Conservation (phyloP, 2,329 filamentous ascomycete genomes). For the Aschersonia sp. region DNA sequence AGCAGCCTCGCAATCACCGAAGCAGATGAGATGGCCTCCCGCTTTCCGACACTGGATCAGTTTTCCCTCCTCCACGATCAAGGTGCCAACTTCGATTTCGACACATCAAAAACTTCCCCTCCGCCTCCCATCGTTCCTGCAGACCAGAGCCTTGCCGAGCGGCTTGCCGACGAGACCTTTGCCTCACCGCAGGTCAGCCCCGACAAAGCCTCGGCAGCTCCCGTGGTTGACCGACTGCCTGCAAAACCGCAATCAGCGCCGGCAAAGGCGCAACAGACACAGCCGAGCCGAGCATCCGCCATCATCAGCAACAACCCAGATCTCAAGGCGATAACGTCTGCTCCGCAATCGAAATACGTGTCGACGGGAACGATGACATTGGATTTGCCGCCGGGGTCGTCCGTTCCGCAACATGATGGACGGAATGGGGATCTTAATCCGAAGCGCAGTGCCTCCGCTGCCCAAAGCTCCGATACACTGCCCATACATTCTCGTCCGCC, state of each 20-base stretch:
- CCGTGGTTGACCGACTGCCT: constrained; percentile 18
- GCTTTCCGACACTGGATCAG: constrained; percentile 84
- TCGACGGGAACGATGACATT: constrained; percentile 69
- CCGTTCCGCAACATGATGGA: constrained; percentile 9
- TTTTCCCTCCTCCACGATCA: constrained; percentile 83
- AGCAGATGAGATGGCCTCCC: constrained; percentile 66
- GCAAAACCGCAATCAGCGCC: constrained; percentile 16
- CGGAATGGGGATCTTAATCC: constrained; percentile 3
- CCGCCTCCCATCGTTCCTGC: constrained; percentile 34
- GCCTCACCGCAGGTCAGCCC: constrained; percentile 24
- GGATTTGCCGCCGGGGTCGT: constrained; percentile 34
- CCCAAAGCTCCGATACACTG: neutral
- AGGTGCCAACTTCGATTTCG: constrained; percentile 73
- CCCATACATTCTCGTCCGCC: constrained; percentile 10
- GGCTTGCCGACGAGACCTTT: constrained; percentile 76
- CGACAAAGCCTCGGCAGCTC: constrained; percentile 9
- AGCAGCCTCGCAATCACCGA: constrained; percentile 25
- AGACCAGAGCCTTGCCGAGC: constrained; percentile 55
- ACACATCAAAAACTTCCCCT: constrained; percentile 33
- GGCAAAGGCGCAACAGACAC: constrained; percentile 19
- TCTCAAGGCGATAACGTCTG: constrained; percentile 39
- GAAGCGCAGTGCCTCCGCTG: neutral
- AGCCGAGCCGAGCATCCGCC: constrained; percentile 45
- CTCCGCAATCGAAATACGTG: constrained; percentile 25
- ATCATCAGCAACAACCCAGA: constrained; percentile 51